Evolutionary conservation across 495 filamentous ascomycete species (phyloP), one percentile per base, ranked within the genome.

Genomic region (Corynascus novoguineensis): DNA sequence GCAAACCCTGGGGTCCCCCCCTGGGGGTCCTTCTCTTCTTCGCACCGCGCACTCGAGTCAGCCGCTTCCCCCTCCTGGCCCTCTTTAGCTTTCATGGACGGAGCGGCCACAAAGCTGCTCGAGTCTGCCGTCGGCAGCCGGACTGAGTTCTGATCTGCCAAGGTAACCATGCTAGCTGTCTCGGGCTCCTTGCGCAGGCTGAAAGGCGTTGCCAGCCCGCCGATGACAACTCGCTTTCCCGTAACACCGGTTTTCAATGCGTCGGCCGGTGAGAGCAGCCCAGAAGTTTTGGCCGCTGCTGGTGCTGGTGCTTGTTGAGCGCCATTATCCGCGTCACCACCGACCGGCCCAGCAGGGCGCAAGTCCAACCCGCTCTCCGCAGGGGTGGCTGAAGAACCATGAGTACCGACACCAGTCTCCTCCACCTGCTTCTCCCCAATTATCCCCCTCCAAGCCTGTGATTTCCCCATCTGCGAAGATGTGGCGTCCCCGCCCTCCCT

Each of bases 91-190:
- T 46, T 46, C 47, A 10, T 25, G 28, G 2, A 37, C 14, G 37
- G 24, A 1, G 5, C 44, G 12, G 22, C 46, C 28, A 49, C 44
- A 19, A 42, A 14, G 5, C 53, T 53, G 3, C 27, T 24, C 11
- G 55, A 58, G 25, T 45, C 56, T 5, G 57, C 41, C 7, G 52
- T 50, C 27, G 37, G 31, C 27, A 22, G 25, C 45, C 48, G 32
- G 21, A n/a, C 29, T 5, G 64, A 61, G 4, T 55, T 45, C 37
- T 48, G 49, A 15, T 72, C 69, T 7, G 61, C 69, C 11, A 82
- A 62, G 1, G 79, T 82, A 24, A 78, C 73, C 77, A 81, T 81
- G 61, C 78, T 81, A 6, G 77, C 78, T 3, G 69, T 80, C 9
- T 81, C 76, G 2, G 73, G 67, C 28, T 80, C 75, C 40, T 72